Evolutionary conservation across 805 yeast species (phyloP), one percentile per base, ranked within the genome.

Genomic region (Cyberlindnera mycetangii): DNA sequence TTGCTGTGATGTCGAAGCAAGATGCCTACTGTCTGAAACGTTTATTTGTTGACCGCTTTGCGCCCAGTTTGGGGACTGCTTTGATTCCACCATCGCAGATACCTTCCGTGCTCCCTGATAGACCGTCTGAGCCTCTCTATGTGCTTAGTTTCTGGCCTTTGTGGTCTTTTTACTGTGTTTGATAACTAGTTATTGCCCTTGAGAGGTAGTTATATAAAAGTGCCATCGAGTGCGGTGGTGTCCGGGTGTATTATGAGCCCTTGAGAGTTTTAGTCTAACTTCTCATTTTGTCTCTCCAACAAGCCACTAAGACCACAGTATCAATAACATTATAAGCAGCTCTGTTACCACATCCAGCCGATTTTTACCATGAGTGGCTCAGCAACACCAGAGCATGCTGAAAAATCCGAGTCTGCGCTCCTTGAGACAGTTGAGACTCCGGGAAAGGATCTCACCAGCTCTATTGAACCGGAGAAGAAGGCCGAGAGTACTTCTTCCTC

Each of bases 21-120:
- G 27, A 32, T 41, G 45, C 44, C 44, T 40, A 40, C 44, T 40
- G 14, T 22, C 25, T 24, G 32, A 14, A 15, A 3, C 22, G n/a
- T 32, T 11, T 4, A 18, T 5, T 8, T 18, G 18, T 15, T 17
- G 18, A 18, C 32, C 5, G 19, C 9, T 5, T 30, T n/a, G 18
- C 18, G 12, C 28, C 14, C 14, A 12, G 14, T 25, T 6, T 5
- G 10, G 28, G 5, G 28, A 25, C 28, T 25, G n/a, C 28, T 11
- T n/a, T 10, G 28, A 4, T 10, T 25, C n/a, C 14, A 5, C 28
- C 28, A 25, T 25, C 14, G 12, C 18, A 5, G n/a, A n/a, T n/a
- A n/a, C n/a, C n/a, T n/a, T n/a, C n/a, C n/a, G n/a, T n/a, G n/a
- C n/a, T n/a, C n/a, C n/a, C n/a, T n/a, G n/a, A n/a, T n/a, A n/a